A percentile compares a stretch with the other conserved stretches of the same genome.
Conservation (phyloP, 176 grass and related monocot species). For the Zoysia pacifica region DNA sequence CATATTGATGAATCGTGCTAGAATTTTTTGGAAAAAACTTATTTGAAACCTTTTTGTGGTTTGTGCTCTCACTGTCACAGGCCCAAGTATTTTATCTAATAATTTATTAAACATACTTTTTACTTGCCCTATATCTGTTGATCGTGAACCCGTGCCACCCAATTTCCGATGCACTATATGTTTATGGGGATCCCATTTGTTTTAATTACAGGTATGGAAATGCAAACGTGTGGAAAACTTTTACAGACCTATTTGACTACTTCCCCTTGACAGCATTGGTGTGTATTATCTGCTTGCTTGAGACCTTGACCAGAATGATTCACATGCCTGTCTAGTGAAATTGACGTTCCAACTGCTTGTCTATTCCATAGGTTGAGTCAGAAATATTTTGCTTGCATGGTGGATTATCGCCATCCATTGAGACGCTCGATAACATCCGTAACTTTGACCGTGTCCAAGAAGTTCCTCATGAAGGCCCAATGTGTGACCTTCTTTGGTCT, state of each 20-base stretch:
- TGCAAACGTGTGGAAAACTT: slow-evolving; percentile 98
- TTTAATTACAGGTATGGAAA: slow-evolving; percentile 79
- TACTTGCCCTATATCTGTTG: not conserved
- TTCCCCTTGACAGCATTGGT: slow-evolving; percentile 96
- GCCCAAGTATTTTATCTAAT: not conserved
- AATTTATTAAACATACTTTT: slow-evolving; percentile 1
- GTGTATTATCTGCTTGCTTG: slow-evolving; percentile 29
- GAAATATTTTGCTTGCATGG: slow-evolving; percentile 99
- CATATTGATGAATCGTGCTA: not conserved
- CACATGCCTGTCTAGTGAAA: slow-evolving; percentile 15
- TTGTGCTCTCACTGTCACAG: not conserved
- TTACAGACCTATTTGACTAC: slow-evolving; percentile 96
- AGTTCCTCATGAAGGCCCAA: slow-evolving; percentile 97
- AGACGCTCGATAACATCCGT: slow-evolving; percentile 92
- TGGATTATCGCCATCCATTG: slow-evolving; percentile 90
- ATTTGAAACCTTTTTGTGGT: not conserved
- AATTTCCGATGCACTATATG: not conserved
- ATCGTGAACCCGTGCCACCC: not conserved
- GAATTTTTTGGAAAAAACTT: not conserved
- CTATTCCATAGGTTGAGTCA: slow-evolving; percentile 70
- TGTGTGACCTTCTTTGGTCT: slow-evolving; percentile 99
- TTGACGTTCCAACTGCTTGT: not conserved
- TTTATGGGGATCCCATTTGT: not conserved
- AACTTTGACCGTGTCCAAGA: slow-evolving; percentile 94
- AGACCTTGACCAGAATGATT: not conserved